Base-by-base conservation (phyloP, 352 stramenopile species). In the Aphanomyces cochlioides region DNA sequence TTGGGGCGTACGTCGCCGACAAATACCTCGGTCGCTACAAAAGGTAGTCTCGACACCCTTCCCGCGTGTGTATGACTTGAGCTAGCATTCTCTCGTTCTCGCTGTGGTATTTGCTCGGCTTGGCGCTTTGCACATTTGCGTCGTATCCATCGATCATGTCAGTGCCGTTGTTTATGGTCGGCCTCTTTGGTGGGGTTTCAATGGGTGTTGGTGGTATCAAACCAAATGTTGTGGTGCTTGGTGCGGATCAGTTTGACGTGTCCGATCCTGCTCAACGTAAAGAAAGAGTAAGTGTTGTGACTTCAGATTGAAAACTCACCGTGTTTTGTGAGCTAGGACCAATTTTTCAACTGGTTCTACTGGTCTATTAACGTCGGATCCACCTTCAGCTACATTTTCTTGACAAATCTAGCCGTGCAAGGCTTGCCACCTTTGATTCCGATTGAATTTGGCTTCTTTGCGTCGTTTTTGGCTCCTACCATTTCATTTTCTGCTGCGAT, bases 301-400 rank as follows among this genome's bases (percentile, higher is more conserved):
- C 7, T 12, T 10, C 10, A 17, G 28, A 28, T 28, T 28, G 28
- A 28, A 28, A 28, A 28, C 28, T 28, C 28, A 28, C 28, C 28
- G 28, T 28, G 28, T 57, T 7, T 37, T 3, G 7, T 15, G 36
- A 7, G 21, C 8, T 61, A 95, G 64, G 88, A 92, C 72, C 91
- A 83, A 45, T 97, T 96, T 74, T 97, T 97, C 79, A 96, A 96
- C 71, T 96, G 85, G 84, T 98, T 98, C 76, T 98, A 98, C 77
- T 96, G 88, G 88, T 79, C 87, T 13, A 96, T 98, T 75, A 98
- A 98, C 72, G 79, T 96, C 34, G 92, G 92, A 41, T 89, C 92
- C 7, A 90, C 91, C 41, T 85, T 97, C 66, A 96, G 90, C 78
- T 97, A 95, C 75, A 92, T 83, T 1, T 78, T 97, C 57, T 79